Evolutionary conservation across 1,284 basidiomycete genomes (phyloP).

Genomic region (Termitomyces sp.): DNA sequence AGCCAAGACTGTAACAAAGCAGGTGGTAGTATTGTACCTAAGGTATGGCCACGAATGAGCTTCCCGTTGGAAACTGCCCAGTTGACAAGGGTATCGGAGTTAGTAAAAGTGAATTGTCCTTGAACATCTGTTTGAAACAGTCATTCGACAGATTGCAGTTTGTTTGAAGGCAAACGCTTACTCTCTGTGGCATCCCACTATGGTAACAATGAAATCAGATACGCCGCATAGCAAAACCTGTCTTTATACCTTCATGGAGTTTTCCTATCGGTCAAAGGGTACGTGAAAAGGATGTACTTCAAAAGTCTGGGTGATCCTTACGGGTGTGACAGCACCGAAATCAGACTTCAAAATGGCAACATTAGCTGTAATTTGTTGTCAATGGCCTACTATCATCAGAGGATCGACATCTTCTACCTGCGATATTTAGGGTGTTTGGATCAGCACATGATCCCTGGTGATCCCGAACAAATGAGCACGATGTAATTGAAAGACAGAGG

Average conservation of each 20-base stretch:
- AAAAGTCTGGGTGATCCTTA: conserved; percentile 6
- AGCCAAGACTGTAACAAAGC: background rate
- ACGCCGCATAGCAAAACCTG: background rate
- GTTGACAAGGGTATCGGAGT: conserved; percentile 24
- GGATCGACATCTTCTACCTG: conserved; percentile 9
- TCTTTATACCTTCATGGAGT: conserved; percentile 22
- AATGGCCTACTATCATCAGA: background rate
- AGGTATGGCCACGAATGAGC: conserved; percentile 25
- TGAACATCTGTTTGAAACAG: conserved; percentile 13
- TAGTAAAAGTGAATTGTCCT: conserved; percentile 20
- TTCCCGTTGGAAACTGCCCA: conserved; percentile 26
- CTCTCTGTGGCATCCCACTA: conserved; percentile 25
- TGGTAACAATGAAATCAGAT: background rate
- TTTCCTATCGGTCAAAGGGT: conserved; percentile 17
- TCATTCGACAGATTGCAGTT: background rate
- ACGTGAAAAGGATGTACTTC: background rate
- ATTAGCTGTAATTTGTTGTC: conserved; percentile 15
- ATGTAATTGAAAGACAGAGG: no score
- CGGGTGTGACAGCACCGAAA: conserved; percentile 24
- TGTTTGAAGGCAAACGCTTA: background rate
- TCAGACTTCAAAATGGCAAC: conserved; percentile 20
- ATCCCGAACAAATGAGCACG: background rate
- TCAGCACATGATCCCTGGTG: conserved; percentile 18
- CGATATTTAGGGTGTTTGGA: conserved; percentile 18
- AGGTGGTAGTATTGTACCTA: conserved; percentile 15